phyloP scores from a whole-genome alignment of 2,329 filamentous ascomycete genomes.

The Ceratocystis cacaofunesta region DNA sequence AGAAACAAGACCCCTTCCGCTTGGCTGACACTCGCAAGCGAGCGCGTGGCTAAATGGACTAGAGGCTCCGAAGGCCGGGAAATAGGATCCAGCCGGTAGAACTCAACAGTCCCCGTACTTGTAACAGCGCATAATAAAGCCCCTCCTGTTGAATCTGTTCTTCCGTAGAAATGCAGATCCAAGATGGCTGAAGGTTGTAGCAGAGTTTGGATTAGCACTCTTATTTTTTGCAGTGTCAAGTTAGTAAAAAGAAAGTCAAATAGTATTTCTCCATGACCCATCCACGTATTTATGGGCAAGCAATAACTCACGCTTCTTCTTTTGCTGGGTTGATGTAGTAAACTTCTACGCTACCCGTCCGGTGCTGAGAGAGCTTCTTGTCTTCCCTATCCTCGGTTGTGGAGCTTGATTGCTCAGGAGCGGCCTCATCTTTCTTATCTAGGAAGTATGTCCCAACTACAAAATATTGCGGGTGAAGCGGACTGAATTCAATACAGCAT shows the following conservation, averaged over 20 bases:
- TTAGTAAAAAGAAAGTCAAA: slow-evolving; percentile 7
- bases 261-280: too few species aligned
- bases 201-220: slow-evolving; percentile 42
- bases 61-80: slow-evolving; percentile 24
- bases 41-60: slow-evolving; percentile 30
- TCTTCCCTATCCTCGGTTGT: slow-evolving; percentile 20
- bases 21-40: slow-evolving; percentile 36
- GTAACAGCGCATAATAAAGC: slow-evolving; percentile 58
- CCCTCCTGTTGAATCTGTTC: slow-evolving; percentile 24
- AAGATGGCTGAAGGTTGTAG: slow-evolving; percentile 59
- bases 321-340: slow-evolving; percentile 22
- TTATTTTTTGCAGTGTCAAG: slow-evolving; percentile 22
- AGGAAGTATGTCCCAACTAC: slow-evolving; percentile 77
- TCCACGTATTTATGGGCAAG: background rate
- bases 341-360: slow-evolving; percentile 60
- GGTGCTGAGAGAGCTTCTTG: slow-evolving; percentile 34
- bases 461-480: slow-evolving; percentile 46
- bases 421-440: slow-evolving; percentile 30
- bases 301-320: slow-evolving; percentile 11
- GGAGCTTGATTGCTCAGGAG: background rate
- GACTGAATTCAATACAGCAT: slow-evolving; percentile 64
- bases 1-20: slow-evolving; percentile 44
- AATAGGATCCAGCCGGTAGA: slow-evolving; percentile 41
- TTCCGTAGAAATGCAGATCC: slow-evolving; percentile 66
- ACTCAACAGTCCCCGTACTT: slow-evolving; percentile 55